phyloP scores from a whole-genome alignment of 331 rosid genomes.

The Stylosanthes scabra region DNA sequence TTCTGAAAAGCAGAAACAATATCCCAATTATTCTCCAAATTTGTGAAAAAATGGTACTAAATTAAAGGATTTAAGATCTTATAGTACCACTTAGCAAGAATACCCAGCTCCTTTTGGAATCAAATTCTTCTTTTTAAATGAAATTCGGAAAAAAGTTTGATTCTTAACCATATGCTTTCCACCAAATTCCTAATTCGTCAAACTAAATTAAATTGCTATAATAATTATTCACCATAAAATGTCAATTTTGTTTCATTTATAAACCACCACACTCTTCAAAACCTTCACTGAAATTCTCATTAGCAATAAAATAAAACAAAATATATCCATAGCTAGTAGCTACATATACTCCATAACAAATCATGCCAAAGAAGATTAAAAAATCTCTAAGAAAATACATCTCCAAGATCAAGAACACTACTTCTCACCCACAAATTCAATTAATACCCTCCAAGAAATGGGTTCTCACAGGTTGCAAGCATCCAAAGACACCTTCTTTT shows the following conservation, averaged over 20 bases:
- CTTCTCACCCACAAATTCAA: constrained; percentile 36
- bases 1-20: neutral
- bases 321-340: constrained; percentile 27
- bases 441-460: constrained; percentile 59
- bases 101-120: neutral
- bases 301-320: neutral
- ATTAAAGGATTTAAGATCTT: neutral
- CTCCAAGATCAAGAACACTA: constrained; percentile 52
- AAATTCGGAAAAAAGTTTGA: constrained; percentile 27
- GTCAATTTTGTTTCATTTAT: constrained; percentile 25
- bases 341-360: neutral
- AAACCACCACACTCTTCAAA: constrained; percentile 28
- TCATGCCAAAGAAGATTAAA: constrained; percentile 66
- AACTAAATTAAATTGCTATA: neutral
- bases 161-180: constrained; percentile 16
- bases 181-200: constrained; percentile 23
- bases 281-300: constrained; percentile 17
- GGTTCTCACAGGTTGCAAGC: constrained; percentile 60
- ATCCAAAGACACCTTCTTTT: constrained; percentile 68
- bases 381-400: constrained; percentile 56
- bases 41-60: constrained; percentile 16
- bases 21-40: constrained; percentile 15
- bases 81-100: neutral
- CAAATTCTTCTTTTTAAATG: neutral
- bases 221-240: constrained; percentile 21